These are phyloP conservation scores for Brassica rapa DNA, from an alignment of 345 rosid species.

Conservation along the genomic window DNA sequence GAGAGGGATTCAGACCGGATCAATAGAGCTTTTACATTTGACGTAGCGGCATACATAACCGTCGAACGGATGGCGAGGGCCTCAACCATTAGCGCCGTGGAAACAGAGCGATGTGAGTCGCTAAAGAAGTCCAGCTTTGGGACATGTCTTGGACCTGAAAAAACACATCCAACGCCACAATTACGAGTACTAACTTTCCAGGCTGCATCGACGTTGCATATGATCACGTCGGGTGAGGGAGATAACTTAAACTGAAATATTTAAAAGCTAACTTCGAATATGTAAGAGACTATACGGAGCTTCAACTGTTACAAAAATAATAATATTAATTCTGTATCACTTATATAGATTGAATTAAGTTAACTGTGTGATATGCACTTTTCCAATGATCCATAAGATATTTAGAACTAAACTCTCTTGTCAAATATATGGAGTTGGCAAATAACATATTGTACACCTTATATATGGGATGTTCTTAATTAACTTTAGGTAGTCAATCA, in stretches of 20 bases:
- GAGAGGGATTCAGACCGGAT: too few species aligned
- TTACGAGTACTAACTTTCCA: too few species aligned
- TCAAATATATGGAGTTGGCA: background rate
- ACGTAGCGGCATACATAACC: too few species aligned
- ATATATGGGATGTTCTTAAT: background rate
- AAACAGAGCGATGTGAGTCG: too few species aligned
- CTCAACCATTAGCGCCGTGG: too few species aligned
- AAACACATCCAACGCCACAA: too few species aligned
- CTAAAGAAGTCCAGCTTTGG: too few species aligned
- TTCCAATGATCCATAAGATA: background rate
- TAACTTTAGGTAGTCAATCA: background rate
- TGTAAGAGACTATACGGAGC: background rate
- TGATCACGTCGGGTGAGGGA: too few species aligned
- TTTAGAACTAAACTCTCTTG: background rate
- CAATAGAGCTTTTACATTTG: too few species aligned
- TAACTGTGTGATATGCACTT: background rate
- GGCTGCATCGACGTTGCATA: too few species aligned
- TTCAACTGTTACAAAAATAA: background rate
- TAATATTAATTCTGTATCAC: background rate
- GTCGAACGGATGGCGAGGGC: too few species aligned
- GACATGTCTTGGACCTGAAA: too few species aligned
- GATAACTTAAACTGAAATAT: background rate
- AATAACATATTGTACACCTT: background rate
- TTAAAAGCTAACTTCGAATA: background rate
- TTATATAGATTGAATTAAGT: background rate